These are phyloP conservation scores for Diaporthe vexans DNA, from an alignment of 2,329 filamentous ascomycete genomes.

Conservation along the genomic window DNA sequence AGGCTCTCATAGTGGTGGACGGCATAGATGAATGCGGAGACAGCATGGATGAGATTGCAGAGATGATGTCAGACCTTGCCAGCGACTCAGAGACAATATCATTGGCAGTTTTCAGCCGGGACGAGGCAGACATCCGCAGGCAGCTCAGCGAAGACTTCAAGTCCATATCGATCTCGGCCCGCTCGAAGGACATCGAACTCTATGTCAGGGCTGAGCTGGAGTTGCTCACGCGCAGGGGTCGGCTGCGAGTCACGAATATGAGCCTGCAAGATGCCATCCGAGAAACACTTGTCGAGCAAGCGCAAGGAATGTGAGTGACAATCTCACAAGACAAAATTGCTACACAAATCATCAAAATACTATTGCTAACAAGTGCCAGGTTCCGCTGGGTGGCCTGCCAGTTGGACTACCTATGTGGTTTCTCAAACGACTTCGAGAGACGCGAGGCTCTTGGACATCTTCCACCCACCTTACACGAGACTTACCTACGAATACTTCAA, in stretches of 20 bases:
- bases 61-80: neutral
- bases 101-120: neutral
- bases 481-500: neutral
- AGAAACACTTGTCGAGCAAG: neutral
- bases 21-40: conserved; percentile 8
- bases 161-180: neutral
- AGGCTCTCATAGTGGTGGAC: neutral
- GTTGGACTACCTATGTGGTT: conserved; percentile 12
- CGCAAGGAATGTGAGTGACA: neutral
- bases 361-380: neutral
- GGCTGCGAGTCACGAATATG: neutral
- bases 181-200: neutral
- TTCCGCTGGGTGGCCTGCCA: conserved; percentile 28
- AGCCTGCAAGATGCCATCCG: neutral
- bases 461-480: neutral
- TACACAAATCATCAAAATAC: too few species aligned
- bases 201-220: conserved; percentile 1
- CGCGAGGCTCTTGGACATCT: neutral
- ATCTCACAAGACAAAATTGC: neutral
- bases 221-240: neutral
- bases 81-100: neutral
- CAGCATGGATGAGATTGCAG: neutral
- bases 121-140: neutral
- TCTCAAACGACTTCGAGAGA: neutral
- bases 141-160: neutral